Conservation (phyloP, 2,329 filamentous ascomycete genomes). For the Colletotrichum sp. region DNA sequence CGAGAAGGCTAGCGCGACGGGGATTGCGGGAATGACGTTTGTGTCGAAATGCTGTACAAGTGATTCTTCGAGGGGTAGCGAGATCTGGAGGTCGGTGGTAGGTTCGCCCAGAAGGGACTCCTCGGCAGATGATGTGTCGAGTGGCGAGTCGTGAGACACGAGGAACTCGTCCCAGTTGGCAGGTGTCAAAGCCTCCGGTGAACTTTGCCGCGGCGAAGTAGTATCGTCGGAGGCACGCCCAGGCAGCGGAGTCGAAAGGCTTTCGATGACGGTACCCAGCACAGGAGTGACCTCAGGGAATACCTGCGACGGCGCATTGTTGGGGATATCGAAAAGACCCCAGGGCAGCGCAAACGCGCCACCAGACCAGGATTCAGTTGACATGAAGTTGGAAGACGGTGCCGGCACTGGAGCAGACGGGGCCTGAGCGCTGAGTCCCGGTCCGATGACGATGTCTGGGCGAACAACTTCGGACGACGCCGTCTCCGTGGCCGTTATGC, state of each 20-base stretch:
- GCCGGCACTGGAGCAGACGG: neutral
- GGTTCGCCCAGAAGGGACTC: neutral
- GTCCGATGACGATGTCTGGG: neutral
- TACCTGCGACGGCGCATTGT: neutral
- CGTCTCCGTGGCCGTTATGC: neutral
- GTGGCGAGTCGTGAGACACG: neutral
- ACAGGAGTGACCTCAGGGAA: too few species aligned
- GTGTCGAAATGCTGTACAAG: constrained; percentile 7
- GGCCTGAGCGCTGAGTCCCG: neutral
- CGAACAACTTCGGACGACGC: neutral
- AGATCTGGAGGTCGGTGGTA: neutral
- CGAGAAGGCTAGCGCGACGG: neutral
- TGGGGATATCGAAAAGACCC: neutral
- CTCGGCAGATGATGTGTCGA: neutral
- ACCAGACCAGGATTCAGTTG: neutral
- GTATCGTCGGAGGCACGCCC: neutral
- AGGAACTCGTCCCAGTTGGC: constrained; percentile 1
- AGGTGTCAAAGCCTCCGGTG: neutral
- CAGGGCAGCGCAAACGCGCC: neutral
- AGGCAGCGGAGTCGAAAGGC: neutral
- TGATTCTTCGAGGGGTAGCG: neutral
- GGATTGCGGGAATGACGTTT: neutral
- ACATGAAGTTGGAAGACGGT: neutral
- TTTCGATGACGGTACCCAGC: neutral
- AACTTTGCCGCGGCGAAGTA: neutral